These are phyloP conservation scores for Naematelia aurantialba DNA, from an alignment of 768 basidiomycete genomes.

Conservation along the genomic window DNA sequence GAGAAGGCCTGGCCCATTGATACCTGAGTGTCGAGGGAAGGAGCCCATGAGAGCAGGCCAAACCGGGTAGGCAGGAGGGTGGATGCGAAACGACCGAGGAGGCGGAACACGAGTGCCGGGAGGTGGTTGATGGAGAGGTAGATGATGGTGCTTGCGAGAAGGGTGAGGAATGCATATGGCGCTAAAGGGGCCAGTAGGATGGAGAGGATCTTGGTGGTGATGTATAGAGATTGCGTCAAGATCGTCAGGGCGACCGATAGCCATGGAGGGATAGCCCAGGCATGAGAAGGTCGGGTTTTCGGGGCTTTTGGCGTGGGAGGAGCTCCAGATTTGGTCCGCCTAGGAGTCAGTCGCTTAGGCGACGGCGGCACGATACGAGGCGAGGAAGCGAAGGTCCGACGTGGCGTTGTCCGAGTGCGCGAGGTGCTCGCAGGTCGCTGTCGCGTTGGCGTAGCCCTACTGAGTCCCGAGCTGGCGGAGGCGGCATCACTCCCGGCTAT, in stretches of 20 bases:
- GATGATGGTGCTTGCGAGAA: not conserved
- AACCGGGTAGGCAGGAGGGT: not conserved
- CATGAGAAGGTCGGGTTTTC: not conserved
- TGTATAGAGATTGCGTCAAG: not conserved
- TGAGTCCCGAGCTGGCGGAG: not conserved
- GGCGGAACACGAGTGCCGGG: not conserved
- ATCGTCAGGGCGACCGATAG: not conserved
- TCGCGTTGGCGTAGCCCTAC: not conserved
- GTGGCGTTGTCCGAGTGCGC: not conserved
- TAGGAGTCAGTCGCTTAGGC: not conserved
- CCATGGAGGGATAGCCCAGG: not conserved
- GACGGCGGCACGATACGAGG: not conserved
- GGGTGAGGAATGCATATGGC: not conserved
- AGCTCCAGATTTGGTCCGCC: not conserved
- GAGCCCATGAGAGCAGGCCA: not conserved
- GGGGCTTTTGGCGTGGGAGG: not conserved
- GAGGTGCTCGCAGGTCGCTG: not conserved
- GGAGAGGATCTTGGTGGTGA: not conserved
- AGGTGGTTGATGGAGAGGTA: not conserved
- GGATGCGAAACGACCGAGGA: not conserved
- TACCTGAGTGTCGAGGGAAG: not conserved
- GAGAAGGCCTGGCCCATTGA: not conserved
- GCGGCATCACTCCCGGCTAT: not conserved
- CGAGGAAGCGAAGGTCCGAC: not conserved
- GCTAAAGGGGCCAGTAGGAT: not conserved